These are phyloP conservation scores for Colletotrichum sp. DNA, from an alignment of 2,329 filamentous ascomycete genomes.

Conservation along the genomic window DNA sequence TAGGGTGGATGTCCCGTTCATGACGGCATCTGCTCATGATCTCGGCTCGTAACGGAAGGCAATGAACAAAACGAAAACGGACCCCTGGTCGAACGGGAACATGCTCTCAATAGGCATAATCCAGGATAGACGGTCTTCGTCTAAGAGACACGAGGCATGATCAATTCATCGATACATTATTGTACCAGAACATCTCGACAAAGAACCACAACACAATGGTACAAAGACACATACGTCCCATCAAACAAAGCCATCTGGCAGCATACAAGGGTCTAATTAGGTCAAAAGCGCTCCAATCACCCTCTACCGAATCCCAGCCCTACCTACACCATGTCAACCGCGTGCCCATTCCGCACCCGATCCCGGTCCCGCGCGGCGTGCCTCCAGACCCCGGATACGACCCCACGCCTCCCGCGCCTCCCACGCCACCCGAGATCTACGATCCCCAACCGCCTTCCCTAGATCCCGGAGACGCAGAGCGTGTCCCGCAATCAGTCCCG, in stretches of 20 bases:
- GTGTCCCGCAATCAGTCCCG: neutral
- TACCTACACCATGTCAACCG: neutral
- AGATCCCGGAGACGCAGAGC: neutral
- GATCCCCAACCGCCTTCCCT: neutral
- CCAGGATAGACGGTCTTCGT: too few species aligned
- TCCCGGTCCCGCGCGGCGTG: neutral
- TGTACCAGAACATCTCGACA: neutral
- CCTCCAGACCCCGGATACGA: neutral
- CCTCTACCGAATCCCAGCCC: neutral
- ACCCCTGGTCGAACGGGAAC: too few species aligned
- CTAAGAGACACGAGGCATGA: neutral
- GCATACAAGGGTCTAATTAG: neutral
- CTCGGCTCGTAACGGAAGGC: too few species aligned
- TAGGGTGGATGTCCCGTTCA: too few species aligned
- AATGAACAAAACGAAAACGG: too few species aligned
- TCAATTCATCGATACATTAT: neutral
- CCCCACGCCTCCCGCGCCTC: neutral
- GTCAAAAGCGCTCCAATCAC: neutral
- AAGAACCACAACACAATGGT: neutral
- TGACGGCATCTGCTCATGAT: too few species aligned
- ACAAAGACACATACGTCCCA: neutral
- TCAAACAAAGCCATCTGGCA: neutral
- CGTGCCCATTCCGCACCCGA: neutral
- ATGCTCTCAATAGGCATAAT: too few species aligned
- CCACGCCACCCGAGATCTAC: neutral